phyloP scores from a whole-genome alignment of 495 filamentous ascomycete genomes.

The Extremus antarcticus region DNA sequence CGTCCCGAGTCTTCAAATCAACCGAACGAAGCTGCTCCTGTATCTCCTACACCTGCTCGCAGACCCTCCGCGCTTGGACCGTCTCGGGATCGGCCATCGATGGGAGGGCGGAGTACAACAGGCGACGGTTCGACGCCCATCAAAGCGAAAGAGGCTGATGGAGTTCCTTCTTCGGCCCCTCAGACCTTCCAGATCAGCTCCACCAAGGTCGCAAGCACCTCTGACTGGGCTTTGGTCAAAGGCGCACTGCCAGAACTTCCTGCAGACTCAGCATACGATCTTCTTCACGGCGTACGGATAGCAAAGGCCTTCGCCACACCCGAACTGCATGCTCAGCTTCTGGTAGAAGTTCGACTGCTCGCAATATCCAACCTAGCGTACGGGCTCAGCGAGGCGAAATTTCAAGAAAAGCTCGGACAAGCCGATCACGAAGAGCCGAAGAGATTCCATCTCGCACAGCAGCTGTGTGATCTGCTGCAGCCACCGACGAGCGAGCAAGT shows the following conservation, averaged over 20 bases:
- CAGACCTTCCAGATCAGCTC: slow-evolving; percentile 64
- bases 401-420: slow-evolving; percentile 73
- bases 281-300: slow-evolving; percentile 71
- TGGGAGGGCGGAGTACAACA: slow-evolving; percentile 31
- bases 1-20: slow-evolving; percentile 12
- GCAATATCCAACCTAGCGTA: slow-evolving; percentile 90
- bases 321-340: slow-evolving; percentile 54
- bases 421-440: slow-evolving; percentile 86
- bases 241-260: slow-evolving; percentile 56
- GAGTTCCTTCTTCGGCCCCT: slow-evolving; percentile 16
- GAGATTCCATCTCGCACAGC: slow-evolving; percentile 78
- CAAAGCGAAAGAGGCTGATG: slow-evolving; percentile 6
- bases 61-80: slow-evolving; percentile 27
- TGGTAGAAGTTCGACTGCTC: slow-evolving; percentile 69
- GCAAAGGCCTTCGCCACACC: slow-evolving; percentile 65
- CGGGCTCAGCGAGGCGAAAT: slow-evolving; percentile 65
- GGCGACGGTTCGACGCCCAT: slow-evolving; percentile 41
- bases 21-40: slow-evolving; percentile 13
- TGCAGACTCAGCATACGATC: slow-evolving; percentile 64
- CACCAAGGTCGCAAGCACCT: slow-evolving; percentile 47
- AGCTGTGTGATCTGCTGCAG: slow-evolving; percentile 83
- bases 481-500: slow-evolving; percentile 55
- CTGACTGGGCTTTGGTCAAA: slow-evolving; percentile 57
- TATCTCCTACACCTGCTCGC: slow-evolving; percentile 40
- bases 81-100: slow-evolving; percentile 25